phyloP scores from a whole-genome alignment of 169 alveolate genomes.

The Prorocentrum cordatum region DNA sequence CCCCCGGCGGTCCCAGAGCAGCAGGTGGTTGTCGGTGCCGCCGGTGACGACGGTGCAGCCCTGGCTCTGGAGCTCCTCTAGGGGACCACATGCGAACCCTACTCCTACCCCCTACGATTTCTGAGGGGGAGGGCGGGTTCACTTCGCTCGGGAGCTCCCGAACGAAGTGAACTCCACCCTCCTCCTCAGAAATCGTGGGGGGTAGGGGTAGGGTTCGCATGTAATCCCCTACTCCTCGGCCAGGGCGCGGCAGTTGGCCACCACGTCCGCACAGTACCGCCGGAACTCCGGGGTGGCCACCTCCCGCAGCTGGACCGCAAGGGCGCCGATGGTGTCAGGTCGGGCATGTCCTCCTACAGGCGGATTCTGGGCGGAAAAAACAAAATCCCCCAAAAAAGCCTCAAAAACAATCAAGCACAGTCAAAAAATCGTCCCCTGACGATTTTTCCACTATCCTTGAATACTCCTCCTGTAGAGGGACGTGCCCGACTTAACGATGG shows the following conservation, averaged over 20 bases:
- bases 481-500: too few species aligned
- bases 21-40: conserved; percentile 88
- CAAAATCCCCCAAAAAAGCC: too few species aligned
- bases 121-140: too few species aligned
- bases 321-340: too few species aligned
- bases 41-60: conserved; percentile 73
- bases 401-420: too few species aligned
- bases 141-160: too few species aligned
- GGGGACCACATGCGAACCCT: neutral
- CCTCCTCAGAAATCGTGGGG: neutral
- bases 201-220: neutral
- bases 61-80: conserved; percentile 20
- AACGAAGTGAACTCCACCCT: neutral
- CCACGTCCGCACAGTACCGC: conserved; percentile 29
- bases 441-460: too few species aligned
- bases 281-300: conserved; percentile 33
- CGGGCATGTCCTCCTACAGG: too few species aligned
- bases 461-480: too few species aligned
- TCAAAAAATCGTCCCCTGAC: too few species aligned
- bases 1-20: conserved; percentile 78
- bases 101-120: neutral
- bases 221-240: neutral
- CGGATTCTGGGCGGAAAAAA: too few species aligned
- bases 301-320: conserved; percentile 49
- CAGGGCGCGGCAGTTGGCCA: conserved; percentile 24